phyloP scores from a whole-genome alignment of 1,284 basidiomycete species.

The Austropuccinia psidii region DNA sequence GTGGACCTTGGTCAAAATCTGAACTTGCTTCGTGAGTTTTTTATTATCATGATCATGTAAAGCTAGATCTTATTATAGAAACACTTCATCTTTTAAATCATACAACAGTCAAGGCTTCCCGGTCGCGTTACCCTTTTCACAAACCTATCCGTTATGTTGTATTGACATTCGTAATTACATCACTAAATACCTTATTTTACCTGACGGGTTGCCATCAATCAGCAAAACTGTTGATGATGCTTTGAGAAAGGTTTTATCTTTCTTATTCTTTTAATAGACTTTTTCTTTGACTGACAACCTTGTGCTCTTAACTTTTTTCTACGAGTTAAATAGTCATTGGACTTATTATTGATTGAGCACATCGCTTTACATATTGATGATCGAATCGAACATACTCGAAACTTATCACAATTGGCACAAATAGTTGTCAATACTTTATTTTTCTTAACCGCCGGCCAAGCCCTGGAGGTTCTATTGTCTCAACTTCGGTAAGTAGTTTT shows the following conservation, averaged over 20 bases:
- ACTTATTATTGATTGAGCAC: slow-evolving; percentile 70
- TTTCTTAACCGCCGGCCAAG: slow-evolving; percentile 74
- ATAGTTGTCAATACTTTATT: slow-evolving; percentile 89
- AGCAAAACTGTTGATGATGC: slow-evolving; percentile 88
- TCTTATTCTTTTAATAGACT: background rate
- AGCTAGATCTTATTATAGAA: background rate
- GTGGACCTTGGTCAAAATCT: slow-evolving; percentile 48
- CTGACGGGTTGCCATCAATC: slow-evolving; percentile 85
- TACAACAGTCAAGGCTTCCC: slow-evolving; percentile 61
- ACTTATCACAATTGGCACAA: slow-evolving; percentile 87
- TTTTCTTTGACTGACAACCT: background rate
- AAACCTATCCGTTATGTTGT: slow-evolving; percentile 88
- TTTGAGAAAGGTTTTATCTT: slow-evolving; percentile 60
- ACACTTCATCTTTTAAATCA: background rate
- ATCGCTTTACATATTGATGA: slow-evolving; percentile 70
- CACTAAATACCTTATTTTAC: slow-evolving; percentile 92
- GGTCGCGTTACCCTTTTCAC: slow-evolving; percentile 81
- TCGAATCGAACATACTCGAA: slow-evolving; percentile 62
- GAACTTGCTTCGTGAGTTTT: slow-evolving; percentile 39
- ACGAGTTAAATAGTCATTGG: slow-evolving; percentile 61
- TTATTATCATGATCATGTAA: background rate
- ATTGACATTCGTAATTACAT: slow-evolving; percentile 91
- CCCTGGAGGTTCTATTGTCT: slow-evolving; percentile 79
- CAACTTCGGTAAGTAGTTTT: slow-evolving; percentile 46
- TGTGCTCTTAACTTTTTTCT: background rate